These are phyloP conservation scores for Apiotrichum gracile DNA, from an alignment of 1,284 basidiomycete species.

Conservation along the genomic window DNA sequence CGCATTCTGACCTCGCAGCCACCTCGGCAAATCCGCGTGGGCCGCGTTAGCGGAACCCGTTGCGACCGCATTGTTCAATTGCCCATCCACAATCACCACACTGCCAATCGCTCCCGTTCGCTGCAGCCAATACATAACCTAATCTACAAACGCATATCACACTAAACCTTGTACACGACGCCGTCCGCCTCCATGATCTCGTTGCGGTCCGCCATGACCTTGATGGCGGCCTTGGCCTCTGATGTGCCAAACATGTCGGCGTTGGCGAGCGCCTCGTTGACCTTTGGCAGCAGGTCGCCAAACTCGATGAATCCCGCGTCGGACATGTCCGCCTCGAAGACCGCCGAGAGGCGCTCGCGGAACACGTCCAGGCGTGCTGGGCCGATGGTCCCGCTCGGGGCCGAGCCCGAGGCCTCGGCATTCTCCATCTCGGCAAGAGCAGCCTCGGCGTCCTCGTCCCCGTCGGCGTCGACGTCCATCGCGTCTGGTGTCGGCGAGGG, in stretches of 20 bases:
- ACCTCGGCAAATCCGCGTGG: too few species aligned
- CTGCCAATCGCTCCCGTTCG: too few species aligned
- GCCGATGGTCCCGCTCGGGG: background rate
- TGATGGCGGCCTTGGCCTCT: constrained; percentile 70
- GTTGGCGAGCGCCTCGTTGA: constrained; percentile 71
- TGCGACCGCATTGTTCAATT: too few species aligned
- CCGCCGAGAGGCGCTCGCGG: constrained; percentile 63
- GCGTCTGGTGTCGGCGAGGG: constrained; percentile 1
- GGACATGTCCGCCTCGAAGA: constrained; percentile 60
- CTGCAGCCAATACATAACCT: too few species aligned
- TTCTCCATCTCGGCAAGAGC: constrained; percentile 22
- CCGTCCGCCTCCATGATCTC: constrained; percentile 84
- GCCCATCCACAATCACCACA: too few species aligned
- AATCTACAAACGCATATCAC: too few species aligned
- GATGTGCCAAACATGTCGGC: constrained; percentile 67
- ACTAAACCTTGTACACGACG: constrained; percentile 53
- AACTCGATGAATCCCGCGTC: constrained; percentile 72
- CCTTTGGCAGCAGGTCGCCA: constrained; percentile 61
- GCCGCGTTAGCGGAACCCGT: too few species aligned
- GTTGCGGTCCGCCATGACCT: constrained; percentile 72
- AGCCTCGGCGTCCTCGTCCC: constrained; percentile 20
- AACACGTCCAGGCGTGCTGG: constrained; percentile 60
- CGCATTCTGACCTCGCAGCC: too few species aligned
- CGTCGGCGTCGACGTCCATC: constrained; percentile 21
- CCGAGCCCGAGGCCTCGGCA: constrained; percentile 12